A percentile compares a stretch with the other conserved stretches of the same genome.
Evolutionary conservation across 345 rosid species (phyloP).

Genomic region (Draba incana): DNA sequence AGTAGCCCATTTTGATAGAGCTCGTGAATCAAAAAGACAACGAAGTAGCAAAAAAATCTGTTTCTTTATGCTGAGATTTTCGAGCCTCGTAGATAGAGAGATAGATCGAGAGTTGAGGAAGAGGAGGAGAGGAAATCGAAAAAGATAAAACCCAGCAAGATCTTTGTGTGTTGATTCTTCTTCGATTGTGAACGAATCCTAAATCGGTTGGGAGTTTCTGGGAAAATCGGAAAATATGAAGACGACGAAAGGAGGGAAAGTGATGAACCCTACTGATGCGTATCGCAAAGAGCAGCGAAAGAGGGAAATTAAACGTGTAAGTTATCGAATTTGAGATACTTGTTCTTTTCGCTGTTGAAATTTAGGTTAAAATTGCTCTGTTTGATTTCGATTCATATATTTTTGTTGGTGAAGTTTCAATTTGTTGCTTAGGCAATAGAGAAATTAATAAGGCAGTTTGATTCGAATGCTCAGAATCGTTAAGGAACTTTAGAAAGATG

Average conservation of each 20-base stretch:
- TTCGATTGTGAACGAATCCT: not conserved
- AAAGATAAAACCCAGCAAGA: not conserved
- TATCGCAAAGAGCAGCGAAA: conserved; percentile 96
- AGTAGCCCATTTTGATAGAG: not conserved
- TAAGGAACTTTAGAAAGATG: not conserved
- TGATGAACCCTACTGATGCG: conserved; percentile 99
- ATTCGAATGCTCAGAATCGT: not conserved
- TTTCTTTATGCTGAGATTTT: not conserved
- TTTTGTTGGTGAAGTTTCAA: not conserved
- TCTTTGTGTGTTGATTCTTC: not conserved
- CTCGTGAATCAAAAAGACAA: not conserved
- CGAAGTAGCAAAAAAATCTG: not conserved
- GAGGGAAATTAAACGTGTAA: conserved; percentile 89
- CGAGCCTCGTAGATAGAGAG: conserved; percentile 5
- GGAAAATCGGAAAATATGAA: conserved; percentile 54
- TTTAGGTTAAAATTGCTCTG: conserved; percentile 1
- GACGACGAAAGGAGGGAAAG: conserved; percentile 99
- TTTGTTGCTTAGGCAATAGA: not conserved
- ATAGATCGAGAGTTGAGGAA: conserved; percentile 10
- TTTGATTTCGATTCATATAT: conserved; percentile 7
- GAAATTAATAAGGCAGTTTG: not conserved
- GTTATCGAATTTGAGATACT: conserved; percentile 14
- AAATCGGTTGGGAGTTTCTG: conserved; percentile 8
- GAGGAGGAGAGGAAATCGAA: conserved; percentile 14
- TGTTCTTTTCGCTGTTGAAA: not conserved